Evolutionary conservation across 257 asterid genomes (phyloP).

Genomic region (Nicotiana noctiflora): DNA sequence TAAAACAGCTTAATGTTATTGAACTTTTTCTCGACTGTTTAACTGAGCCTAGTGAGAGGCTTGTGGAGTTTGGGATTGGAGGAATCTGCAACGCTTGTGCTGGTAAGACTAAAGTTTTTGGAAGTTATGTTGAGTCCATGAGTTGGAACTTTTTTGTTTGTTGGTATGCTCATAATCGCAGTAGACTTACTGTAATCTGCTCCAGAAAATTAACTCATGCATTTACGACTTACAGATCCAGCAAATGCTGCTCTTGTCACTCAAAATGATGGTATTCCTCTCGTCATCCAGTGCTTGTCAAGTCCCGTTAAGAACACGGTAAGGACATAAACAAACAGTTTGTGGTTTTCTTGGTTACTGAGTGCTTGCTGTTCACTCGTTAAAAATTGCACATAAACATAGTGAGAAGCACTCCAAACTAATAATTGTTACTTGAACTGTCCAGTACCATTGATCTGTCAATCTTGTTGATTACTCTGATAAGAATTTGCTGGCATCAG

Average conservation of each 20-base stretch:
- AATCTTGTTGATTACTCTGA: background rate
- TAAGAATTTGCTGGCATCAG: background rate
- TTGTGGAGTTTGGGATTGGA: constrained; percentile 84
- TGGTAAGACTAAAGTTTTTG: constrained; percentile 31
- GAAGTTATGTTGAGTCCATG: background rate
- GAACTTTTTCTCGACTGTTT: constrained; percentile 92
- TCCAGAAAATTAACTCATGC: background rate
- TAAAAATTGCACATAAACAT: background rate
- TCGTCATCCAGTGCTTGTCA: constrained; percentile 75
- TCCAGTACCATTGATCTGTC: background rate
- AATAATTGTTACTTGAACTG: background rate
- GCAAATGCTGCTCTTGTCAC: constrained; percentile 65
- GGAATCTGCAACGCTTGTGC: constrained; percentile 87
- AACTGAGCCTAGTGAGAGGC: constrained; percentile 83
- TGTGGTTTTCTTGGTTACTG: background rate
- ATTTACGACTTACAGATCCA: constrained; percentile 47
- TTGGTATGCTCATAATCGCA: background rate
- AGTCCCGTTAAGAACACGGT: constrained; percentile 94
- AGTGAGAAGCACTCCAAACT: background rate
- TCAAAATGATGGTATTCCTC: constrained; percentile 75
- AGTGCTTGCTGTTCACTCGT: background rate
- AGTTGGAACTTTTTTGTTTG: background rate
- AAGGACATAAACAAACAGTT: constrained; percentile 6
- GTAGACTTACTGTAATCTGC: background rate
- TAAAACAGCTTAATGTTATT: constrained; percentile 71